phyloP scores from a whole-genome alignment of 371 early-diverging fungal genomes.

The Choanephora cucurbitarum region DNA sequence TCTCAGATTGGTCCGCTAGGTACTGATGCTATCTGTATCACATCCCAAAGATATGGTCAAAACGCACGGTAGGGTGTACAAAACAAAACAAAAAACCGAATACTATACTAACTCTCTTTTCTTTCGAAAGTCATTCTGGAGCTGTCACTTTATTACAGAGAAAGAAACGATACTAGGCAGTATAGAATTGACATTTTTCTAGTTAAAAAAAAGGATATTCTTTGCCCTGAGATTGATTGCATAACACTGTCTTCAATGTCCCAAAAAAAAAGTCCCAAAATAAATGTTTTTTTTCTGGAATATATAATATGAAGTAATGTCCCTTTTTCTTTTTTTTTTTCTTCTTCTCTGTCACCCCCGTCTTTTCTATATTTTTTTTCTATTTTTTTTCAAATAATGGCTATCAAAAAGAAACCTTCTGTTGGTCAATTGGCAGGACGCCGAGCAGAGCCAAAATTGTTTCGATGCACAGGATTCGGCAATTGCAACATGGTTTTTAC shows the following conservation, averaged over 20 bases:
- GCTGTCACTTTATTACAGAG: slow-evolving; percentile 22
- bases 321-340: neutral
- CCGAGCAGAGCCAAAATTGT: slow-evolving; percentile 38
- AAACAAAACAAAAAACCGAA: neutral
- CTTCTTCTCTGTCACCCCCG: neutral
- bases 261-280: neutral
- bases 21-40: slow-evolving; percentile 30
- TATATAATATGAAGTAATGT: slow-evolving; percentile 1
- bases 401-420: slow-evolving; percentile 1
- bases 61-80: slow-evolving; percentile 31
- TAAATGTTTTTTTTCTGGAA: neutral
- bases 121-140: slow-evolving; percentile 29
- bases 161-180: neutral
- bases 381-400: neutral
- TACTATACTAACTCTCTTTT: slow-evolving; percentile 3
- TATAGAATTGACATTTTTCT: no score
- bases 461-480: slow-evolving; percentile 53
- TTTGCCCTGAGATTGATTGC: neutral
- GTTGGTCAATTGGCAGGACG: slow-evolving; percentile 5
- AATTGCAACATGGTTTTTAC: slow-evolving; percentile 58
- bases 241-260: neutral
- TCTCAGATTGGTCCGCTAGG: slow-evolving; percentile 32
- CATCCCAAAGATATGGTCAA: slow-evolving; percentile 38
- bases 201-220: neutral
- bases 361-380: neutral